Conservation (phyloP, 1,284 basidiomycete species). For the Ceratobasidium sp. region DNA sequence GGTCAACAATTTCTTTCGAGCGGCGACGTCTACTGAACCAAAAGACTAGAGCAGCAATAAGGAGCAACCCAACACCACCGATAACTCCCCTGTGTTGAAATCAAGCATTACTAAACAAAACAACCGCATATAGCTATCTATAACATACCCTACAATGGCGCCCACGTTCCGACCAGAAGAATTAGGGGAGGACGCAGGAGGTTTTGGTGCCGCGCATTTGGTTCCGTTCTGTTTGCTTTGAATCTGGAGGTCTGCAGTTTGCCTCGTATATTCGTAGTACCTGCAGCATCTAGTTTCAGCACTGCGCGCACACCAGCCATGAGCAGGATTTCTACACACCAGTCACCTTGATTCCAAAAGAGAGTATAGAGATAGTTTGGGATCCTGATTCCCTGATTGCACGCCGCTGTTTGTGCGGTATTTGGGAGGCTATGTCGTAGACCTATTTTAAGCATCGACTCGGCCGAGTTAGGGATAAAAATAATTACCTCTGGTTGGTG, state of each 20-base stretch:
- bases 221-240: conserved; percentile 7
- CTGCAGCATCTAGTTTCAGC: not conserved
- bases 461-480: not conserved
- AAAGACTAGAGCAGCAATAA: not conserved
- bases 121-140: not conserved
- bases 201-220: not conserved
- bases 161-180: not conserved
- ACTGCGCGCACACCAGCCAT: not conserved
- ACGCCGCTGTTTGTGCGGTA: not conserved
- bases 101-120: not conserved
- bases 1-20: not conserved
- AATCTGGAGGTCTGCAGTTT: conserved; percentile 2
- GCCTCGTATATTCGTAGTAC: conserved; percentile 19
- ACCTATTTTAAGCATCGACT: not conserved
- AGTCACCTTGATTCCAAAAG: not conserved
- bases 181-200: not conserved
- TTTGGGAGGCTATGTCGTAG: not conserved
- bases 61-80: not conserved
- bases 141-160: conserved; percentile 18
- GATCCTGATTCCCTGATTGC: conserved; percentile 10
- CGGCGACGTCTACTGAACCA: not conserved
- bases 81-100: not conserved
- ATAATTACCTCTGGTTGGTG: not conserved
- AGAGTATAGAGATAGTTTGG: conserved; percentile 16
- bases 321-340: not conserved